These are phyloP conservation scores for Pleurotus ostreatus DNA, from an alignment of 768 basidiomycete genomes.

Conservation along the genomic window DNA sequence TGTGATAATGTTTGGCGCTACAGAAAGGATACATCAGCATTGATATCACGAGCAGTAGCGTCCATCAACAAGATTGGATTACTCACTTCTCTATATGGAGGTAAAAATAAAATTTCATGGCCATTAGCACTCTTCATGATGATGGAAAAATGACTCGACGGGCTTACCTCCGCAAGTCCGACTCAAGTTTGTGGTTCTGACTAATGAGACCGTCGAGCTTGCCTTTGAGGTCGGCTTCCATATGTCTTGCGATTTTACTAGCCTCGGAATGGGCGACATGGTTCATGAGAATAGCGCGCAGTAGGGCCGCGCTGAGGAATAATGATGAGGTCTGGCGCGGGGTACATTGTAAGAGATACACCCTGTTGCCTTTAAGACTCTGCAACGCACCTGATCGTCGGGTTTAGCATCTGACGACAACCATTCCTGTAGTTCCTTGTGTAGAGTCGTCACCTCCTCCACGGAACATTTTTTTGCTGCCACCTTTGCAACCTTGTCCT, in stretches of 20 bases:
- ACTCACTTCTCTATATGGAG: slow-evolving; percentile 57
- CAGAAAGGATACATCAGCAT: slow-evolving; percentile 22
- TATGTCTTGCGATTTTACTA: slow-evolving; percentile 58
- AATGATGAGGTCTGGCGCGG: slow-evolving; percentile 56
- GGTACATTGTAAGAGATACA: slow-evolving; percentile 7
- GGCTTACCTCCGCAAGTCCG: slow-evolving; percentile 69
- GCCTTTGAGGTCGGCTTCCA: slow-evolving; percentile 58
- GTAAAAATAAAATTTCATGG: slow-evolving; percentile 5
- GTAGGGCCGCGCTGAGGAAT: slow-evolving; percentile 69
- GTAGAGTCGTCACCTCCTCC: slow-evolving; percentile 75
- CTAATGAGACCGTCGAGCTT: slow-evolving; percentile 65
- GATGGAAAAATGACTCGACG: slow-evolving; percentile 12
- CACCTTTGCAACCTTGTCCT: slow-evolving; percentile 74
- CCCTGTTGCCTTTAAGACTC: slow-evolving; percentile 2
- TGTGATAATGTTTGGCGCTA: slow-evolving; percentile 55
- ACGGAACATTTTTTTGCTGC: slow-evolving; percentile 86
- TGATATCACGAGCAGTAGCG: slow-evolving; percentile 9
- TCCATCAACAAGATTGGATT: slow-evolving; percentile 10
- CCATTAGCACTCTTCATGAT: not conserved
- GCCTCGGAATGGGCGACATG: slow-evolving; percentile 78
- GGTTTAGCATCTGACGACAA: slow-evolving; percentile 53
- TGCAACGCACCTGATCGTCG: slow-evolving; percentile 58
- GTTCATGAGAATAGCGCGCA: slow-evolving; percentile 81
- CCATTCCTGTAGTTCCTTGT: slow-evolving; percentile 79
- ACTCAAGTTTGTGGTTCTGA: slow-evolving; percentile 55